Conservation (phyloP, 2,329 filamentous ascomycete genomes). For the Curvularia lunata region DNA sequence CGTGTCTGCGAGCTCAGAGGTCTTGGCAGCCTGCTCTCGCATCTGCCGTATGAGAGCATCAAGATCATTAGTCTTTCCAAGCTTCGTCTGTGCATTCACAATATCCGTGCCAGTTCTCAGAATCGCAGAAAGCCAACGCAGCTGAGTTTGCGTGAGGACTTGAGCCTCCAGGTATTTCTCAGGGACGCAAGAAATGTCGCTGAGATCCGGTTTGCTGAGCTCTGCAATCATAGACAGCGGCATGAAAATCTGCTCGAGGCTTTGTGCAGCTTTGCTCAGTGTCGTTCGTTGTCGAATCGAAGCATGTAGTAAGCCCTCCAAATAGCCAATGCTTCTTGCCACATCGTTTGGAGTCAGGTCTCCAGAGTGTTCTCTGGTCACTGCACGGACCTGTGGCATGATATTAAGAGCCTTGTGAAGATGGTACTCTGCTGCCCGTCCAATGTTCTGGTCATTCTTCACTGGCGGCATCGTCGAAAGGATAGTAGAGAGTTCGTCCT, state of each 20-base stretch:
- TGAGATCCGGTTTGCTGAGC: constrained; percentile 31
- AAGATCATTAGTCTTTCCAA: constrained; percentile 57
- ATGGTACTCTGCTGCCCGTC: constrained; percentile 65
- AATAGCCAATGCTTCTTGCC: constrained; percentile 76
- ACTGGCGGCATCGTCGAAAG: constrained; percentile 61
- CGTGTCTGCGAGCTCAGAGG: constrained; percentile 24
- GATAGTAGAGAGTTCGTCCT: constrained; percentile 72
- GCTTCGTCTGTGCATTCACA: constrained; percentile 69
- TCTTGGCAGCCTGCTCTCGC: constrained; percentile 31
- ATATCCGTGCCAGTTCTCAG: constrained; percentile 67
- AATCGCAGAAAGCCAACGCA: constrained; percentile 72
- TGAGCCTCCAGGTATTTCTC: constrained; percentile 19
- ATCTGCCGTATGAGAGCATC: constrained; percentile 33
- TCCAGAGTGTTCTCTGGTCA: constrained; percentile 76
- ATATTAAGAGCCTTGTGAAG: constrained; percentile 82
- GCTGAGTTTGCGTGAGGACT: constrained; percentile 23
- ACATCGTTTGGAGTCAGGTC: constrained; percentile 85
- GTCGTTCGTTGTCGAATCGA: constrained; percentile 65
- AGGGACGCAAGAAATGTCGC: constrained; percentile 25
- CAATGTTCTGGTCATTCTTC: constrained; percentile 36
- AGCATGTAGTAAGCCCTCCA: constrained; percentile 84
- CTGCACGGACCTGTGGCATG: constrained; percentile 69
- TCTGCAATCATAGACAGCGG: constrained; percentile 46
- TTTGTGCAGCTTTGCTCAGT: constrained; percentile 37
- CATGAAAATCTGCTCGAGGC: constrained; percentile 48